Percentiles rank a stretch among this genome's conserved stretches.
Conservation (phyloP, 257 asterid genomes). For the Fraxinus cuspidata region DNA sequence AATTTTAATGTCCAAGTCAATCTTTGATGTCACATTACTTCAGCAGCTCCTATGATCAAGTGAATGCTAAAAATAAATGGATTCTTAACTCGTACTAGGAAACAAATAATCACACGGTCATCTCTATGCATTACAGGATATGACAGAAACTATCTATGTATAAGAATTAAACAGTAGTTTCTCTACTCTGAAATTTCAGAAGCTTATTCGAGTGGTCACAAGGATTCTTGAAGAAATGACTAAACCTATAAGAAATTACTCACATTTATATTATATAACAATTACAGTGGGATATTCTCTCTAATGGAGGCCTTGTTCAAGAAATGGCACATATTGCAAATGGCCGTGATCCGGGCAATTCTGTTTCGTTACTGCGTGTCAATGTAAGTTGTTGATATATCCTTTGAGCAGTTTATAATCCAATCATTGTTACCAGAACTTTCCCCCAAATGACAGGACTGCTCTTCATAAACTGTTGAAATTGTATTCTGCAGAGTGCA, state of each 20-base stretch:
- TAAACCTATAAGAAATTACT: not conserved
- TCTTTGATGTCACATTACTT: too few relatives aligned
- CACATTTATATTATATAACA: not conserved
- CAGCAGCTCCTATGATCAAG: too few relatives aligned
- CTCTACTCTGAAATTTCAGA: not conserved
- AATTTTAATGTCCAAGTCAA: too few relatives aligned
- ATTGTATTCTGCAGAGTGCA: slow-evolving; percentile 36
- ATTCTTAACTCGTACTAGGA: too few relatives aligned
- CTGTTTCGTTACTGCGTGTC: slow-evolving; percentile 49
- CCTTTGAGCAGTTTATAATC: not conserved
- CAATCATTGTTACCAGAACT: not conserved
- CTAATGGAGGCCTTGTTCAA: slow-evolving; percentile 51
- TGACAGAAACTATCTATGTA: too few relatives aligned
- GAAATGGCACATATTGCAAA: slow-evolving; percentile 65
- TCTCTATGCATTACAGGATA: too few relatives aligned
- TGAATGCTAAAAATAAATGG: too few relatives aligned
- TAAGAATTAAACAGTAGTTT: not conserved
- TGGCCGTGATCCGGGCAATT: slow-evolving; percentile 55
- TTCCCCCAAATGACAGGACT: not conserved
- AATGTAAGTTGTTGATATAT: slow-evolving; percentile 34
- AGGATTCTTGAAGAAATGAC: not conserved
- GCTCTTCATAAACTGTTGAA: not conserved
- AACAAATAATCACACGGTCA: too few relatives aligned
- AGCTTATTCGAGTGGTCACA: not conserved
- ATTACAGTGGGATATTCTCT: slow-evolving; percentile 59